A percentile compares a stretch with the other conserved stretches of the same genome.
Evolutionary conservation across 1,284 basidiomycete genomes (phyloP).

Genomic region (Puccinia triticina): DNA sequence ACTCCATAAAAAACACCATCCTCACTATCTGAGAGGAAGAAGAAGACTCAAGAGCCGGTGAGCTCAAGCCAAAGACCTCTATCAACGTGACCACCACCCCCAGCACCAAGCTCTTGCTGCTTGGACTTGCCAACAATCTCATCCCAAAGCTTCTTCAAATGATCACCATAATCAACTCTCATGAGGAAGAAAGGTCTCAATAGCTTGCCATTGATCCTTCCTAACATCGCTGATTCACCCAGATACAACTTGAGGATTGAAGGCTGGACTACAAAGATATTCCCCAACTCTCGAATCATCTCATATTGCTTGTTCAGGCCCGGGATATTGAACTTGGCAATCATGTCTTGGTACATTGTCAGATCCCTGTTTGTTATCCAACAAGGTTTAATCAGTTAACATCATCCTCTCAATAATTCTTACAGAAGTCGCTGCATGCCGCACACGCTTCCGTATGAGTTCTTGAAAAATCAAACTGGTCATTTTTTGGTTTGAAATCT

Average conservation of each 20-base stretch:
- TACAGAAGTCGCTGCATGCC: slow-evolving; percentile 75
- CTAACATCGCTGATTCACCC: slow-evolving; percentile 79
- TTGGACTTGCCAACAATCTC: slow-evolving; percentile 42
- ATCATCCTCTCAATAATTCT: not conserved
- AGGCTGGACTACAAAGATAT: slow-evolving; percentile 90
- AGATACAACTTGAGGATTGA: slow-evolving; percentile 91
- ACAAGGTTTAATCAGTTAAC: not conserved
- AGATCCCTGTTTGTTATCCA: slow-evolving; percentile 74
- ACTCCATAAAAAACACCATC: not conserved
- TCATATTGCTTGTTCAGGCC: slow-evolving; percentile 92
- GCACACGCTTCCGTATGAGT: slow-evolving; percentile 94
- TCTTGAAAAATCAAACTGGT: slow-evolving; percentile 88
- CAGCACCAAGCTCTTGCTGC: slow-evolving; percentile 15
- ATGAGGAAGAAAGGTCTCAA: slow-evolving; percentile 88
- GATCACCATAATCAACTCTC: slow-evolving; percentile 73
- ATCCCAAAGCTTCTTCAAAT: slow-evolving; percentile 53
- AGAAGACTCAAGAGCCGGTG: slow-evolving; percentile 25
- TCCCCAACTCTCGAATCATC: slow-evolving; percentile 95
- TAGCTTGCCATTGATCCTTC: slow-evolving; percentile 81
- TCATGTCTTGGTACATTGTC: slow-evolving; percentile 91
- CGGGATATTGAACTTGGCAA: slow-evolving; percentile 77
- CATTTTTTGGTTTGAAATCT: slow-evolving; percentile 95
- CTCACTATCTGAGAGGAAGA: not conserved
- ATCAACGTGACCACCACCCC: slow-evolving; percentile 14
- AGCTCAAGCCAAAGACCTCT: slow-evolving; percentile 50